Evolutionary conservation across 345 rosid species (phyloP).

Genomic region (Euphorbia lathyris): DNA sequence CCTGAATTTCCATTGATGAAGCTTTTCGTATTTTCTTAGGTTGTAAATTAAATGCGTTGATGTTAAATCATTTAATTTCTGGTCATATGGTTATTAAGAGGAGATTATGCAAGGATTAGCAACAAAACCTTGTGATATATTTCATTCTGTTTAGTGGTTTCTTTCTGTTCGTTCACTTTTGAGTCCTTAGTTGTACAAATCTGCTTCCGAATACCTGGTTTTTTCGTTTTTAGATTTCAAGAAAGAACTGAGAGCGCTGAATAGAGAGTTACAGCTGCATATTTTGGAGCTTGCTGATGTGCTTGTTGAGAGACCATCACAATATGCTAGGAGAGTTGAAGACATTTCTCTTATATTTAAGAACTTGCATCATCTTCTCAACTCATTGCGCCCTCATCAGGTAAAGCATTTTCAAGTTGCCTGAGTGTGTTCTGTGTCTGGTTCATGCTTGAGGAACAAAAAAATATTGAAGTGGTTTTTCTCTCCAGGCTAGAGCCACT

Average conservation of each 20-base stretch:
- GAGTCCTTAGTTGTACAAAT: background rate
- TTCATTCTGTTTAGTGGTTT: background rate
- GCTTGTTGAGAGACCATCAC: slow-evolving; percentile 94
- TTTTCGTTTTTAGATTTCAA: slow-evolving; percentile 59
- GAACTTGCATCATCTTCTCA: slow-evolving; percentile 94
- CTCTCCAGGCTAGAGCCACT: slow-evolving; percentile 80
- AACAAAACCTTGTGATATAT: background rate
- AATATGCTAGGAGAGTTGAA: slow-evolving; percentile 89
- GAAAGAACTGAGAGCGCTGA: slow-evolving; percentile 69
- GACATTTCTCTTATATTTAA: slow-evolving; percentile 86
- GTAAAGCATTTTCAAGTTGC: slow-evolving; percentile 27
- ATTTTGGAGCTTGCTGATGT: slow-evolving; percentile 91
- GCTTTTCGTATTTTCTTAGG: background rate
- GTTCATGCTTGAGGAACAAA: slow-evolving; percentile 3
- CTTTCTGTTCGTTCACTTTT: background rate
- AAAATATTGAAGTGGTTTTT: background rate
- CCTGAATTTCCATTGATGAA: background rate
- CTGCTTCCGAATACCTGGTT: background rate
- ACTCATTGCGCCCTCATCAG: slow-evolving; percentile 94
- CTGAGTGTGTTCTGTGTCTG: background rate
- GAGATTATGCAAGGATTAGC: background rate
- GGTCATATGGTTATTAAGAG: background rate
- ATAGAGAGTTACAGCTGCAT: slow-evolving; percentile 85
- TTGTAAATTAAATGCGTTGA: background rate
- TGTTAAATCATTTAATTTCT: background rate